Percentiles rank a stretch among this genome's conserved stretches.
Conservation (phyloP, 176 grass and related monocot species). For the Hsuehochloa calcarea region DNA sequence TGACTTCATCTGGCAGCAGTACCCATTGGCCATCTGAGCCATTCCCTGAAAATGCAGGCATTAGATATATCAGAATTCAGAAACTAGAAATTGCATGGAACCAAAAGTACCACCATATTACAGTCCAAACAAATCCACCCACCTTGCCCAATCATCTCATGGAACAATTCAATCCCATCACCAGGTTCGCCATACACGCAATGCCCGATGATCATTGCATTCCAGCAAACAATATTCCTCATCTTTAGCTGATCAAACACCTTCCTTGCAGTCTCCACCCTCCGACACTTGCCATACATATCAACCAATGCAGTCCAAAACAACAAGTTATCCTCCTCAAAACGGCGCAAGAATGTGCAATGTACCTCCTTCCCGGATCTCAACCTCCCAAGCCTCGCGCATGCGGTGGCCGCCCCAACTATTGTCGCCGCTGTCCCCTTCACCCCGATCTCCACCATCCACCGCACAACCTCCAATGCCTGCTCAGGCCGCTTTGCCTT, state of each 20-base stretch:
- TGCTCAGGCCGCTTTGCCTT: conserved; percentile 34
- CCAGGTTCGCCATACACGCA: conserved; percentile 51
- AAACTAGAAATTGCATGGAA: neutral
- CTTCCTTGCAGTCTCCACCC: conserved; percentile 29
- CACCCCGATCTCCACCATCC: conserved; percentile 26
- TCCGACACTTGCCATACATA: conserved; percentile 60
- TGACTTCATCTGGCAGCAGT: conserved; percentile 54
- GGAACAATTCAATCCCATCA: conserved; percentile 54
- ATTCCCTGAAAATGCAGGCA: conserved; percentile 26
- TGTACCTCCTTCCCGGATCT: conserved; percentile 48
- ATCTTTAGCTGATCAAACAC: conserved; percentile 43
- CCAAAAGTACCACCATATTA: neutral
- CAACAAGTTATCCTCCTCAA: conserved; percentile 57
- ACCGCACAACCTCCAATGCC: conserved; percentile 44
- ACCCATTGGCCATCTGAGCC: neutral
- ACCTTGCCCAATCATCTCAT: conserved; percentile 54
- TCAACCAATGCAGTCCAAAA: conserved; percentile 56
- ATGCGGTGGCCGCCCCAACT: conserved; percentile 43
- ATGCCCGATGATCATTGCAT: conserved; percentile 64
- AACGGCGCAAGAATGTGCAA: conserved; percentile 39
- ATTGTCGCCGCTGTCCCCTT: conserved; percentile 31
- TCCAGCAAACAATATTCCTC: conserved; percentile 58
- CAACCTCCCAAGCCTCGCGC: conserved; percentile 43
- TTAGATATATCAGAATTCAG: neutral
- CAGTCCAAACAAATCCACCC: neutral